A percentile compares a stretch with the other conserved stretches of the same genome.
Conservation (phyloP, 2,329 filamentous ascomycete species). For the Elsinoe ampelina region DNA sequence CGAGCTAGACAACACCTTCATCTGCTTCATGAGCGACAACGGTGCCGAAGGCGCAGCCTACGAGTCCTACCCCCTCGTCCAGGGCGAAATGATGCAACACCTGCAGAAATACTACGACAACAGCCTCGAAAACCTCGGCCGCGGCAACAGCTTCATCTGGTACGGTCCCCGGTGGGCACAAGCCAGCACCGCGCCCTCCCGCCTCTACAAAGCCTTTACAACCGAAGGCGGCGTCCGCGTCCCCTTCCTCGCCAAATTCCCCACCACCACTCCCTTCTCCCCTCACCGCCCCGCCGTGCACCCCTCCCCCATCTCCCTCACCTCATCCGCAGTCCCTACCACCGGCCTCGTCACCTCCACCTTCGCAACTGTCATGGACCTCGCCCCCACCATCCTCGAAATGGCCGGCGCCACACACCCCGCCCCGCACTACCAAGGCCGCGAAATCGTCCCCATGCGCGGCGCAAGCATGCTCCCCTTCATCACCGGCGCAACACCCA, state of each 20-base stretch:
- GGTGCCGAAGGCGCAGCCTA: slow-evolving; percentile 52
- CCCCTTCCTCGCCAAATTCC: slow-evolving; percentile 40
- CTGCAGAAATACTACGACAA: slow-evolving; percentile 51
- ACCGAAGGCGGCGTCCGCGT: slow-evolving; percentile 45
- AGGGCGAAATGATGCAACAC: slow-evolving; percentile 45
- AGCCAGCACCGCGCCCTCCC: slow-evolving; percentile 43
- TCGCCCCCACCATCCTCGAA: slow-evolving; percentile 36
- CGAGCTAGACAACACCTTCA: slow-evolving; percentile 55
- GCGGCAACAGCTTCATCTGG: slow-evolving; percentile 50
- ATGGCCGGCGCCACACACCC: slow-evolving; percentile 45
- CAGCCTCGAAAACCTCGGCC: slow-evolving; percentile 48
- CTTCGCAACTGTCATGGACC: slow-evolving; percentile 41
- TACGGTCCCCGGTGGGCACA: slow-evolving; percentile 51
- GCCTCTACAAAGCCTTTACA: slow-evolving; percentile 39
- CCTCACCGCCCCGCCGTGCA: slow-evolving; percentile 7
- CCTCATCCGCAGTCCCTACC: slow-evolving; percentile 11
- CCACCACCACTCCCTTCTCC: slow-evolving; percentile 17
- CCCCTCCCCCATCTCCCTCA: slow-evolving; percentile 19
- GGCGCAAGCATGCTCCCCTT: slow-evolving; percentile 40
- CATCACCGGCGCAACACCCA: slow-evolving; percentile 26
- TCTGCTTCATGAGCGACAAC: slow-evolving; percentile 56
- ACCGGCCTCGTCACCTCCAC: slow-evolving; percentile 37
- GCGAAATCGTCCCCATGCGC: slow-evolving; percentile 44
- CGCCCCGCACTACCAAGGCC: slow-evolving; percentile 42
- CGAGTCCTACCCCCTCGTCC: slow-evolving; percentile 50